Percentiles rank a stretch among this genome's conserved stretches.
Evolutionary conservation across 176 grass and related monocot genomes (phyloP).

Genomic region (Ananas comosus): DNA sequence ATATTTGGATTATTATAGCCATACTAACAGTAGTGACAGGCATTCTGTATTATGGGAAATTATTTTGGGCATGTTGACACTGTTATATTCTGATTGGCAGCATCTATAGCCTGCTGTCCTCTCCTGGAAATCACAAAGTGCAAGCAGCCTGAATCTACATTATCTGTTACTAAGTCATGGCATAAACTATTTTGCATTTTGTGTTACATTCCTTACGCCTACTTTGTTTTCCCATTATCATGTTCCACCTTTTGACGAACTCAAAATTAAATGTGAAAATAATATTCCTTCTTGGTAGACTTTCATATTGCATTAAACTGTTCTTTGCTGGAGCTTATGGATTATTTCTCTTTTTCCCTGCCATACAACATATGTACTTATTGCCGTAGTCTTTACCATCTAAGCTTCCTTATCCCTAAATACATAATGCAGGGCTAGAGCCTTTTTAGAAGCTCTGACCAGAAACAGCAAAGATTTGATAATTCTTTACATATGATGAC

Average conservation of each 20-base stretch:
- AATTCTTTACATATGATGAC: background rate
- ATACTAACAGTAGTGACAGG: background rate
- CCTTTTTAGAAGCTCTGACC: slow-evolving; percentile 6
- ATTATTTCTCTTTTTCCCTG: background rate
- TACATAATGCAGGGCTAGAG: background rate
- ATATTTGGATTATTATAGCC: background rate
- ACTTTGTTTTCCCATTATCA: background rate
- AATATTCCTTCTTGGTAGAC: background rate
- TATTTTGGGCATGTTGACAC: background rate
- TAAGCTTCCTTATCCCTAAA: background rate
- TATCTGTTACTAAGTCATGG: background rate
- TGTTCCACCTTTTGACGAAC: background rate
- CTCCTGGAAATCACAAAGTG: background rate
- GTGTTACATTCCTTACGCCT: background rate
- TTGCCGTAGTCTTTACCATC: background rate
- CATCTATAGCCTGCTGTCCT: background rate
- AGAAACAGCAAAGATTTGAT: slow-evolving; percentile 1
- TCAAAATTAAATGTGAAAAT: background rate
- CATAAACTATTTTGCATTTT: background rate
- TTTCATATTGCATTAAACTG: background rate
- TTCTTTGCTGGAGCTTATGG: background rate
- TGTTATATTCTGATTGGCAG: background rate
- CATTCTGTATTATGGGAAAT: background rate
- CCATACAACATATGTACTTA: too few relatives aligned
- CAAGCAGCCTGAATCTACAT: too few relatives aligned